These are phyloP conservation scores for Jaltomata sinuosa DNA, from an alignment of 257 asterid species.

Conservation along the genomic window DNA sequence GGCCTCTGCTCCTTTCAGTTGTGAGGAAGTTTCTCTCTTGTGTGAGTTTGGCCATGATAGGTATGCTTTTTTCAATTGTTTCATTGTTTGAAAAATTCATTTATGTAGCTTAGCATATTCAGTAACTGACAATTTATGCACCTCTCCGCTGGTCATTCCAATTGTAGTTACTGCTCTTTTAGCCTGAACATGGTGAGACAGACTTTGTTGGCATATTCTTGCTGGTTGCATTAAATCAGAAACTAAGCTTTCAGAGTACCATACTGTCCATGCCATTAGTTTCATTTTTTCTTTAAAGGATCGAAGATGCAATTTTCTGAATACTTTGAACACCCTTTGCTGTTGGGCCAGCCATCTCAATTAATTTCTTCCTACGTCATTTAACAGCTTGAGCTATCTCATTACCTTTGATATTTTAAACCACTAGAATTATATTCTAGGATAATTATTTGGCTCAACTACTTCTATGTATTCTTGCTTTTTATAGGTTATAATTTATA, in stretches of 20 bases:
- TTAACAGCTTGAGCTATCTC: not conserved
- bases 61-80: conserved; percentile 23
- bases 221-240: not conserved
- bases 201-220: not conserved
- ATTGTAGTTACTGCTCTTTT: not conserved
- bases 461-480: not conserved
- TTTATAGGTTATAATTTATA: not conserved
- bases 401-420: not conserved
- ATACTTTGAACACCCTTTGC: not conserved
- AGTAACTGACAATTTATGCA: not conserved
- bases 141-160: not conserved
- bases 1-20: conserved; percentile 67
- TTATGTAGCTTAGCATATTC: not conserved
- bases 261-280: not conserved
- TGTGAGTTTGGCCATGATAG: conserved; percentile 89
- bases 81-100: not conserved
- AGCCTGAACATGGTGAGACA: not conserved
- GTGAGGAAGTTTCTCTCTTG: conserved; percentile 77
- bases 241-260: not conserved
- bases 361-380: not conserved
- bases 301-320: not conserved
- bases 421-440: not conserved
- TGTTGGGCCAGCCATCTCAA: not conserved
- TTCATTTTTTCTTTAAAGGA: not conserved
- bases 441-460: not conserved